phyloP scores from a whole-genome alignment of 2,329 filamentous ascomycete genomes.

The Cladosporium austrohemisphaericum region DNA sequence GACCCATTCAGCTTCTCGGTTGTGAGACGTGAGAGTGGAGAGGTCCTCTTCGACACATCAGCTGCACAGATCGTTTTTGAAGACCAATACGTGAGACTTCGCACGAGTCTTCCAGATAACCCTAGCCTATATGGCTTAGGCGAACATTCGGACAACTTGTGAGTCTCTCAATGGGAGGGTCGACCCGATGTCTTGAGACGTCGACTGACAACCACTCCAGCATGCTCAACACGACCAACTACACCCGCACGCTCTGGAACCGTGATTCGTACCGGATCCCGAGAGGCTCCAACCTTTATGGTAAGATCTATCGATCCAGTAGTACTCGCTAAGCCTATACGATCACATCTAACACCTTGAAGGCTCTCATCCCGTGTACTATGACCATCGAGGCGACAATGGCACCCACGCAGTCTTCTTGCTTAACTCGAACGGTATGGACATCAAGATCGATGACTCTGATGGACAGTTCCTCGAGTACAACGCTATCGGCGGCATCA shows the following conservation, averaged over 20 bases:
- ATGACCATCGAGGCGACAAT: constrained; percentile 59
- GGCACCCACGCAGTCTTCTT: constrained; percentile 65
- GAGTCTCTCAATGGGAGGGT: constrained; percentile 13
- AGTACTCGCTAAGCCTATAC: too few relatives aligned
- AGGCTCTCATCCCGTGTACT: constrained; percentile 72
- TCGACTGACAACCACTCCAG: constrained; percentile 15
- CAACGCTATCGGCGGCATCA: constrained; percentile 70
- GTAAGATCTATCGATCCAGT: too few relatives aligned
- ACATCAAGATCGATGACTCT: constrained; percentile 67
- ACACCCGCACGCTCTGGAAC: constrained; percentile 67
- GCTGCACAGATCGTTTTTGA: constrained; percentile 68
- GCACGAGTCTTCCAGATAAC: constrained; percentile 64
- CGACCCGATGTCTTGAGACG: constrained; percentile 6
- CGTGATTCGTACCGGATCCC: constrained; percentile 63
- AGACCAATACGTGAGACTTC: constrained; percentile 70
- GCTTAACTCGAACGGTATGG: constrained; percentile 67
- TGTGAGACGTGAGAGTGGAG: constrained; percentile 53
- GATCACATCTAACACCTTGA: too few relatives aligned
- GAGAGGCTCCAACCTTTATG: constrained; percentile 61
- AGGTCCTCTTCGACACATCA: constrained; percentile 67
- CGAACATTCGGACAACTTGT: constrained; percentile 65
- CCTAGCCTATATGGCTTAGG: constrained; percentile 76
- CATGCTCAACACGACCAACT: constrained; percentile 61
- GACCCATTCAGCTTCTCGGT: constrained; percentile 68
- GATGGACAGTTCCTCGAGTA: constrained; percentile 71